phyloP scores from a whole-genome alignment of 2,329 filamentous ascomycete species.

The Alternaria sp. region DNA sequence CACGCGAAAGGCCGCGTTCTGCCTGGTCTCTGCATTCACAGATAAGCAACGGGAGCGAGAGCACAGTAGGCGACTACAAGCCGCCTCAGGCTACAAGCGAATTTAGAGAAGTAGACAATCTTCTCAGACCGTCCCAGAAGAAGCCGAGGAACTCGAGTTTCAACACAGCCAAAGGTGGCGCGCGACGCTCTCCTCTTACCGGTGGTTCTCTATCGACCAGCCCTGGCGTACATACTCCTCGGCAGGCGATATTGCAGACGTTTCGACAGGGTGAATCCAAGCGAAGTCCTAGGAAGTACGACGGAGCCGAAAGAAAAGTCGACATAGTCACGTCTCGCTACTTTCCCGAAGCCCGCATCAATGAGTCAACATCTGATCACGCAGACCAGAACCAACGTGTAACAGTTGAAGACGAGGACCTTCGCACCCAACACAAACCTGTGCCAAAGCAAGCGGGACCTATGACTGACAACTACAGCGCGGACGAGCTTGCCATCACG shows the following conservation, averaged over 20 bases:
- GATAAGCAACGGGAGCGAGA: slow-evolving; percentile 20
- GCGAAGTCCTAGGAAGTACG: not conserved
- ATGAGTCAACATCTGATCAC: slow-evolving; percentile 23
- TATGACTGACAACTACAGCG: slow-evolving; percentile 9
- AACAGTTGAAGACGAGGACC: not conserved
- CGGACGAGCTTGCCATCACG: slow-evolving; percentile 27
- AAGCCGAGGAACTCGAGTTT: slow-evolving; percentile 11
- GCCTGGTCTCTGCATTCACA: slow-evolving; percentile 18
- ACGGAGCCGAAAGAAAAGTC: not conserved
- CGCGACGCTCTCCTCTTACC: slow-evolving; percentile 3
- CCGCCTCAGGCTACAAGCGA: slow-evolving; percentile 17
- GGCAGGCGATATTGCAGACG: slow-evolving; percentile 4
- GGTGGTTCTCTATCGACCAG: not conserved
- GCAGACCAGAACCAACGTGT: not conserved
- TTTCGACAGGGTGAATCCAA: slow-evolving; percentile 22
- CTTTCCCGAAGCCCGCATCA: slow-evolving; percentile 29
- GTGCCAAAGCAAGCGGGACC: not conserved
- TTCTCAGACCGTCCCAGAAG: slow-evolving; percentile 17
- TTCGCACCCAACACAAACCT: slow-evolving; percentile 21
- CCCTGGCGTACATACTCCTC: not conserved
- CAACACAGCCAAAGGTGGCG: not conserved
- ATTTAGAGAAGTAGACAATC: slow-evolving; percentile 18
- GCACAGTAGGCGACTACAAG: not conserved
- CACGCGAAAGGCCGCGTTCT: not conserved
- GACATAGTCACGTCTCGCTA: slow-evolving; percentile 12